Evolutionary conservation across 306 rosid species (phyloP).

Genomic region (Begonia loranthoides): DNA sequence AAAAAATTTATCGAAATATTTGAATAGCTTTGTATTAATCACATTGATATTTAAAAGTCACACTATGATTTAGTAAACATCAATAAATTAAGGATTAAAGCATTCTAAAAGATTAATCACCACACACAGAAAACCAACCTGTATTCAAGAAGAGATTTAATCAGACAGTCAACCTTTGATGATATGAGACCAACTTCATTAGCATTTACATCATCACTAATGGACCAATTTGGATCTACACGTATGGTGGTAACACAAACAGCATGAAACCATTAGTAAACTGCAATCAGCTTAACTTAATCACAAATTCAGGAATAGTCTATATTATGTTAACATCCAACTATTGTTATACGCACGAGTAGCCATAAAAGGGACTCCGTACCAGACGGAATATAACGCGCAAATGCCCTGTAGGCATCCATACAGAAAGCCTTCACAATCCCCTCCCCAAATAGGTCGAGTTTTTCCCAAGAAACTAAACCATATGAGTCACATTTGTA

Average conservation of each 20-base stretch:
- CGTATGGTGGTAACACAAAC: conserved; percentile 2
- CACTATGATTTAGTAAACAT: neutral
- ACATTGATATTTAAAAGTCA: too few relatives aligned
- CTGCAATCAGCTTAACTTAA: neutral
- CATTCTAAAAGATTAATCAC: neutral
- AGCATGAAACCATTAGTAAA: conserved; percentile 6
- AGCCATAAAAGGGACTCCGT: neutral
- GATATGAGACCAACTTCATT: conserved; percentile 37
- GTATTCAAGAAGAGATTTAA: conserved; percentile 60
- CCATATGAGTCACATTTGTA: conserved; percentile 15
- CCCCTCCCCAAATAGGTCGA: conserved; percentile 30
- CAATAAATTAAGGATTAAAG: conserved; percentile 9
- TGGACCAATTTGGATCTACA: conserved; percentile 37
- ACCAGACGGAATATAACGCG: conserved; percentile 33
- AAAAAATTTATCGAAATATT: too few relatives aligned
- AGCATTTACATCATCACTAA: conserved; percentile 25
- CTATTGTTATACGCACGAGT: too few relatives aligned
- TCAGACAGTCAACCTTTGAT: conserved; percentile 55
- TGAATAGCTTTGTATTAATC: too few relatives aligned
- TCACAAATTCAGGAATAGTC: conserved; percentile 2
- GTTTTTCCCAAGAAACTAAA: conserved; percentile 26
- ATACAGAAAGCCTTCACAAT: conserved; percentile 32
- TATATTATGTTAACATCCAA: too few relatives aligned
- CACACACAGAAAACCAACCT: conserved; percentile 28
- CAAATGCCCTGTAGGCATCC: conserved; percentile 24